Base-by-base conservation (phyloP, 1,284 basidiomycete genomes). In the Fomes fomentarius region DNA sequence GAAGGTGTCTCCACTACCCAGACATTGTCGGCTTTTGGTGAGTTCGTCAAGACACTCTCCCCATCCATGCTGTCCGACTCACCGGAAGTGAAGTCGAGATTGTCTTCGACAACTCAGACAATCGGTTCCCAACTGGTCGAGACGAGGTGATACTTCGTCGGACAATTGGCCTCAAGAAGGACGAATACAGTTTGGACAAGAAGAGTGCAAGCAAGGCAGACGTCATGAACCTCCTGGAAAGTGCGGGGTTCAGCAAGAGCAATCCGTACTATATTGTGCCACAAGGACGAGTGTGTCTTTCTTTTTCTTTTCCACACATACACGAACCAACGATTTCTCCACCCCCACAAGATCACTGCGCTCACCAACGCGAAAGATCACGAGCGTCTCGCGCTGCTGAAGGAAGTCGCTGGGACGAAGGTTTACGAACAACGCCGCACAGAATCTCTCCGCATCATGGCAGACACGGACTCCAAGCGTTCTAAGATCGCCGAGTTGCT, bases 221-320 rank as follows among this genome's bases (percentile, higher is more conserved):
- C 65, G 94, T 99, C 22, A 96, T 96, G 93, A 96, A 93, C 67
- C 77, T 98, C 17, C 82, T 98, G 25, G 95, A 98, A 71, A 92
- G 88, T 64, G 97, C 97, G 0, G 96, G 97, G 2, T 99, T 99
- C 76, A 95, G 92, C 71, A 91, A 94, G 69, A 92, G 91, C 33
- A 99, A 99, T 66, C 97, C 97, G 0, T 99, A 99, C 74, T 99
- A 99, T 69, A 99, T 99, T 60, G 96, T 99, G 0, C 96, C 96
- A 0, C 96, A 99, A 77, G 96, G 96, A 55, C 80, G 96, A 51
- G 94, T 96, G 65, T 71, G 88, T 80, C 9, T 24, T 24, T 17
- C 7, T 11, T 19, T 34, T 19, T 15, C 40, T 19, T 43, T 22
- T 34, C 24, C 8, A 26, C 15, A 1, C 56, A 10, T 12, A 24